phyloP scores from a whole-genome alignment of 1,284 basidiomycete species.

The Cronartium quercuum region DNA sequence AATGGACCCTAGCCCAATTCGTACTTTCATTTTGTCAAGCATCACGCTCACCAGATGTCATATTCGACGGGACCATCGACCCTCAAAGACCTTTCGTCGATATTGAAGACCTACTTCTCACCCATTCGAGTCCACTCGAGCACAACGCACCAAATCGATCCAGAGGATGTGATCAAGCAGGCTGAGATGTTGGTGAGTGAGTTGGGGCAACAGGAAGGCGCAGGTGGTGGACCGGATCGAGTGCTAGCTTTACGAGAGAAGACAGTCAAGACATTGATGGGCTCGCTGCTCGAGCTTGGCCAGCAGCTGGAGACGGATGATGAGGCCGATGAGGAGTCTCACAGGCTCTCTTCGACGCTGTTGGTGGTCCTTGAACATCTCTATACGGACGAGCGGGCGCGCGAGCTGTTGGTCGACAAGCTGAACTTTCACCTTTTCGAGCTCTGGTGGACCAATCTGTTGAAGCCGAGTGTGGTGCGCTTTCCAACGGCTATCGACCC shows the following conservation, averaged over 20 bases:
- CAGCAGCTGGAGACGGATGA: background rate
- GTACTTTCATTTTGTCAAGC: too few species aligned
- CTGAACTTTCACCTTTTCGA: background rate
- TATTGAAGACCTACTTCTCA: too few species aligned
- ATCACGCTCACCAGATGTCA: too few species aligned
- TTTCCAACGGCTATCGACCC: too few species aligned
- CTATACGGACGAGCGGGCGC: background rate
- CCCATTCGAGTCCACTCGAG: too few species aligned
- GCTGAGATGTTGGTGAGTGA: too few species aligned
- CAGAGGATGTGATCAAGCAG: too few species aligned
- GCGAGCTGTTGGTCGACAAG: background rate
- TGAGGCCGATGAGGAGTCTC: background rate
- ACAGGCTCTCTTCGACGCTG: background rate
- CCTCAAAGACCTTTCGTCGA: too few species aligned
- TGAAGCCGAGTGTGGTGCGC: background rate
- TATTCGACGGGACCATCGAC: too few species aligned
- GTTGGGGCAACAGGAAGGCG: slow-evolving; percentile 98
- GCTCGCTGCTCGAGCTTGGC: background rate
- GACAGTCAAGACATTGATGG: background rate
- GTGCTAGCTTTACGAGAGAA: background rate
- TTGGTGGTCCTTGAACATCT: background rate
- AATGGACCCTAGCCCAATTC: too few species aligned
- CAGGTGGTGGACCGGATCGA: slow-evolving; percentile 50
- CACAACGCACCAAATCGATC: too few species aligned
- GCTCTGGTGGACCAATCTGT: background rate